Evolutionary conservation across 2,329 filamentous ascomycete genomes (phyloP), one percentile per base, ranked within the genome.

Genomic region (Exserohilum rostratum): DNA sequence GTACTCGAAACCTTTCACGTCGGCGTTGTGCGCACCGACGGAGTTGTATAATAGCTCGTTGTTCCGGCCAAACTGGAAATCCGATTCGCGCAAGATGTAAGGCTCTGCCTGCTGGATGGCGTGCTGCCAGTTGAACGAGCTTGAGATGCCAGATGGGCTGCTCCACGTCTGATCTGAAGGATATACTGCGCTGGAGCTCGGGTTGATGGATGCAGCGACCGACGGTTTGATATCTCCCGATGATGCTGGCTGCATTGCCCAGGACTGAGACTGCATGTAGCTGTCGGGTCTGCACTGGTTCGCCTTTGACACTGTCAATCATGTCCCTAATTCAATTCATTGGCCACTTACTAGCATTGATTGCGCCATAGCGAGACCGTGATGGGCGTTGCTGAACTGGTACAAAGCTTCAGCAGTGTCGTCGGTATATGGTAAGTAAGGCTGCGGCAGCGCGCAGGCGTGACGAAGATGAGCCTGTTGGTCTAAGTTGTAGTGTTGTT

Each of bases 331-430:
- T 7, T 5, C 30, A 12, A 33, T 25, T 13, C 13, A 12, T 3
- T 12, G 15, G 38, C 12, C 22, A 58, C 62, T 54, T 58, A 65
- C 67, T 11, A 63, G 45, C 27, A 50, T 43, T 9, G 60, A 38
- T 25, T 62, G 65, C 25, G 58, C 53, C 58, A 66, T 69, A 46
- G 51, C 29, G 13, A 44, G 12, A 13, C 10, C 39, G 30, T 52
- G 38, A 5, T n/a, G 35, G 35, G 37, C 13, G 43, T 42, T 27
- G 29, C 43, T 13, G 22, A 46, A 27, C 9, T 43, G 39, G 22
- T 40, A 33, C 6, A n/a, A 6, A 29, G 38, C 15, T 38, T n/a
- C 29, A 34, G 46, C 53, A 18, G 33, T 33, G 43, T 50, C 27
- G 31, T 39, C 33, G 10, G 15, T 33, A 50, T 49, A 57, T 18